Conservation (phyloP, 805 yeast species). For the Pachysolen tannophilus region DNA sequence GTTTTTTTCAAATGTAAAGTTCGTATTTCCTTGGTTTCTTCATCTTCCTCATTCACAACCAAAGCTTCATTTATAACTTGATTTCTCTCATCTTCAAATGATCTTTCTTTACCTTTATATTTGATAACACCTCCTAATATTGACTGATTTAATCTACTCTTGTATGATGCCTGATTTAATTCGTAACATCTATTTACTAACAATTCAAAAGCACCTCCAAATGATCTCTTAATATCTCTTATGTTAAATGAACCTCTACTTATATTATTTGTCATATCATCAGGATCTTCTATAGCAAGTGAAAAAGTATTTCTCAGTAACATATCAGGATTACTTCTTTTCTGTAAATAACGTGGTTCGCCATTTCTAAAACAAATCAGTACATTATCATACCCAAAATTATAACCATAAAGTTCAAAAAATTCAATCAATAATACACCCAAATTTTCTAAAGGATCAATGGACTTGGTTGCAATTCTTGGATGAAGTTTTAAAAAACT, state of each 20-base stretch:
- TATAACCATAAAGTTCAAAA: constrained; percentile 84
- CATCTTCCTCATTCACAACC: constrained; percentile 22
- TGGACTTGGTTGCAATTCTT: constrained; percentile 55
- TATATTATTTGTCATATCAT: constrained; percentile 75
- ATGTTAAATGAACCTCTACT: constrained; percentile 80
- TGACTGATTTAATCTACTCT: constrained; percentile 59
- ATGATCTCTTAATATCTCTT: constrained; percentile 73
- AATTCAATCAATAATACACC: constrained; percentile 87
- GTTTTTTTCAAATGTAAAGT: constrained; percentile 5
- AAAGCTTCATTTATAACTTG: constrained; percentile 55
- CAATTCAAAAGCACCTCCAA: constrained; percentile 81
- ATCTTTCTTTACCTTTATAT: constrained; percentile 66
- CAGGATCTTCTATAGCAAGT: constrained; percentile 82
- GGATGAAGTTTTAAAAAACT: constrained; percentile 79
- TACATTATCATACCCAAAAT: constrained; percentile 77
- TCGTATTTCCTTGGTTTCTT: constrained; percentile 15
- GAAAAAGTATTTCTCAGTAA: constrained; percentile 51
- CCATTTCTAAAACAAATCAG: constrained; percentile 60
- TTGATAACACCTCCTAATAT: constrained; percentile 75
- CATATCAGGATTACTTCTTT: constrained; percentile 42
- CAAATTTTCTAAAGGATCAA: constrained; percentile 63
- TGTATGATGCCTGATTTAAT: constrained; percentile 56
- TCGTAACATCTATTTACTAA: constrained; percentile 70
- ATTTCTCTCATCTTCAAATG: constrained; percentile 67
- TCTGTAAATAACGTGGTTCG: constrained; percentile 50